Evolutionary conservation across 2,329 filamentous ascomycete species (phyloP).

Genomic region (Teratosphaeria destructans): DNA sequence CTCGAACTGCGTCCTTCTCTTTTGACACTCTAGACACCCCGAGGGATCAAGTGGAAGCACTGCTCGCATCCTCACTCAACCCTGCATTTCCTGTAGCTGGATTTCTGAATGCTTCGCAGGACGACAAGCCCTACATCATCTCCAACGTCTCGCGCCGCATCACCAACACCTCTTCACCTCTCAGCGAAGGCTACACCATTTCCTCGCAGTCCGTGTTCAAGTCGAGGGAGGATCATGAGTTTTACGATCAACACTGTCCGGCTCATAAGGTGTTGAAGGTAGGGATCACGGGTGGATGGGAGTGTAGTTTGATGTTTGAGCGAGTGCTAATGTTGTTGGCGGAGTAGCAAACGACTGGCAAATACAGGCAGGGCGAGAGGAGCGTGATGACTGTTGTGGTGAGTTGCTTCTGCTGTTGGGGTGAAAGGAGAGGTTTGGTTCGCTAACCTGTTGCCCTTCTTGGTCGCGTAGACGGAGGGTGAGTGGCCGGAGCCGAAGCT

Average conservation of each 20-base stretch:
- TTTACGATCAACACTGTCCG: slow-evolving; percentile 53
- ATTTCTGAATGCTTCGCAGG: slow-evolving; percentile 31
- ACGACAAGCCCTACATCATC: slow-evolving; percentile 61
- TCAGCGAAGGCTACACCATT: slow-evolving; percentile 56
- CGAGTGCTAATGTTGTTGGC: neutral
- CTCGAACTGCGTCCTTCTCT: no score
- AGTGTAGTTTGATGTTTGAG: neutral
- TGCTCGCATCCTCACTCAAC: neutral
- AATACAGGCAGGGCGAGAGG: slow-evolving; percentile 10
- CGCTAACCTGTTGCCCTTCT: neutral
- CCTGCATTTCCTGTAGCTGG: neutral
- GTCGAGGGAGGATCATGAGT: slow-evolving; percentile 55
- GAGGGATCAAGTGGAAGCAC: neutral
- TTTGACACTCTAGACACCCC: no score
- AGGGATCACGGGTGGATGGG: neutral
- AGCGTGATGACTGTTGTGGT: slow-evolving; percentile 15
- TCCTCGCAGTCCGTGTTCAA: slow-evolving; percentile 55
- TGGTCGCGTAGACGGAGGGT: slow-evolving; percentile 15
- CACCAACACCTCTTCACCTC: slow-evolving; percentile 28
- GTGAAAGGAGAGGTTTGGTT: neutral
- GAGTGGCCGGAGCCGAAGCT: slow-evolving; percentile 17
- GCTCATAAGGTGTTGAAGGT: slow-evolving; percentile 44
- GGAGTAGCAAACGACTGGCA: slow-evolving; percentile 15
- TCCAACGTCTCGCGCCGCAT: slow-evolving; percentile 24
- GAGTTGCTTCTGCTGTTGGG: neutral